Conservation (phyloP, 1,139 yeast genomes). For the Yamadazyma dushanensis region DNA sequence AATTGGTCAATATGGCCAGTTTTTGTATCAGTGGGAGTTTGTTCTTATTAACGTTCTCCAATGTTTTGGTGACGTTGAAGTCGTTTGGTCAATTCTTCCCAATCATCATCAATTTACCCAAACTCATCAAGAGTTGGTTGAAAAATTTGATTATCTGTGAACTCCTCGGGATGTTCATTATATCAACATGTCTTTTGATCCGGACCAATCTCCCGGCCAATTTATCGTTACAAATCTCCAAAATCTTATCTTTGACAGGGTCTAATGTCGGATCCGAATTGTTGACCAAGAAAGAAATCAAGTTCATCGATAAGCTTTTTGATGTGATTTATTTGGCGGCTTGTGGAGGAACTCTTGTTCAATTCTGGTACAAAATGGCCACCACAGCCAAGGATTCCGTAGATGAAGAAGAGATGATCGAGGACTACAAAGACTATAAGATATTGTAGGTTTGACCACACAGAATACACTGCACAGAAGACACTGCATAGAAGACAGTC, state of each 20-base stretch:
- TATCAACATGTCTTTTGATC: constrained; percentile 76
- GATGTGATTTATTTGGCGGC: constrained; percentile 69
- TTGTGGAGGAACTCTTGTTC: constrained; percentile 52
- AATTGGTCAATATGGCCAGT: constrained; percentile 63
- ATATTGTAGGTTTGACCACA: not conserved
- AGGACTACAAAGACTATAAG: constrained; percentile 7
- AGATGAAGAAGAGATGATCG: constrained; percentile 22
- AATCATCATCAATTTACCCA: constrained; percentile 21
- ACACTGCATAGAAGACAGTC: not conserved
- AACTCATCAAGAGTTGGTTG: constrained; percentile 32
- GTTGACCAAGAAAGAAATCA: constrained; percentile 40
- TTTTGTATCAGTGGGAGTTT: constrained; percentile 64
- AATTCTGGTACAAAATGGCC: constrained; percentile 31
- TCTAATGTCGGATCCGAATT: constrained; percentile 24
- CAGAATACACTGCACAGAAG: not conserved
- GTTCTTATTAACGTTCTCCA: constrained; percentile 67
- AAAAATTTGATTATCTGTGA: constrained; percentile 61
- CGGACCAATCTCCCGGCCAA: constrained; percentile 72
- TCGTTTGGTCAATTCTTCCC: constrained; percentile 39
- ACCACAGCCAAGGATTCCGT: constrained; percentile 29
- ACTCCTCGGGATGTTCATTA: constrained; percentile 72
- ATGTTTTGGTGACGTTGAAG: constrained; percentile 54
- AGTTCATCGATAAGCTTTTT: constrained; percentile 76
- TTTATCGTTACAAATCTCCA: constrained; percentile 52
- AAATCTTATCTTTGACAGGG: constrained; percentile 41